Conservation (phyloP, 2,329 filamentous ascomycete species). For the Colletotrichum tropicale region DNA sequence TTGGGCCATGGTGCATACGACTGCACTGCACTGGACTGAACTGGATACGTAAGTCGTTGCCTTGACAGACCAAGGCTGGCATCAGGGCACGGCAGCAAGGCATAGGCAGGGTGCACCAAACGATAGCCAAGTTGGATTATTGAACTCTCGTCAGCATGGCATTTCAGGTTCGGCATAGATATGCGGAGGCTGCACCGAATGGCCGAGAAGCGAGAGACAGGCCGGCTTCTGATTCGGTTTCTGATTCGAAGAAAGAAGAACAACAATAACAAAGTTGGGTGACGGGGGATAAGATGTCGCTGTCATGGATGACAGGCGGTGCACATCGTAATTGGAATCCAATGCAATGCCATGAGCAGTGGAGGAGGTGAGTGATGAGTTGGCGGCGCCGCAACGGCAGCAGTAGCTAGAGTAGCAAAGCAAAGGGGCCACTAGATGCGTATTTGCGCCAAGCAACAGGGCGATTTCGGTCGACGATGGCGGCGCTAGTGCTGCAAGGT, state of each 20-base stretch:
- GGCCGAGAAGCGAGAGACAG: not conserved
- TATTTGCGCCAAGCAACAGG: not conserved
- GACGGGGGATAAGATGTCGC: not conserved
- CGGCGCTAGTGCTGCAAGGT: constrained; percentile 17
- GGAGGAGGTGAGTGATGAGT: not conserved
- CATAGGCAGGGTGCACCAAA: not conserved
- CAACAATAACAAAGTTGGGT: not conserved
- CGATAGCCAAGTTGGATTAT: not conserved
- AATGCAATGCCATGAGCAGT: not conserved
- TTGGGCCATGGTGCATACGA: not conserved
- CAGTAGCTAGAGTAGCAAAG: not conserved
- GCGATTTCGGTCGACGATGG: constrained; percentile 3
- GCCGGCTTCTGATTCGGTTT: not conserved
- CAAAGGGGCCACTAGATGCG: not conserved
- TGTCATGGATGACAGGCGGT: constrained; percentile 14
- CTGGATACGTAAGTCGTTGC: not conserved
- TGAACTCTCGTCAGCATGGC: not conserved
- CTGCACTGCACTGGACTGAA: not conserved
- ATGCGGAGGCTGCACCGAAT: not conserved
- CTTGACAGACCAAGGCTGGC: not conserved
- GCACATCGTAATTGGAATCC: not conserved
- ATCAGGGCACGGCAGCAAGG: not conserved
- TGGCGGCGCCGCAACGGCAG: not conserved
- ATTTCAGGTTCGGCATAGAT: not conserved
- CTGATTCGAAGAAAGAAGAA: not conserved